These are phyloP conservation scores for Maudiozyma humilis DNA, from an alignment of 1,139 yeast species.

Conservation along the genomic window DNA sequence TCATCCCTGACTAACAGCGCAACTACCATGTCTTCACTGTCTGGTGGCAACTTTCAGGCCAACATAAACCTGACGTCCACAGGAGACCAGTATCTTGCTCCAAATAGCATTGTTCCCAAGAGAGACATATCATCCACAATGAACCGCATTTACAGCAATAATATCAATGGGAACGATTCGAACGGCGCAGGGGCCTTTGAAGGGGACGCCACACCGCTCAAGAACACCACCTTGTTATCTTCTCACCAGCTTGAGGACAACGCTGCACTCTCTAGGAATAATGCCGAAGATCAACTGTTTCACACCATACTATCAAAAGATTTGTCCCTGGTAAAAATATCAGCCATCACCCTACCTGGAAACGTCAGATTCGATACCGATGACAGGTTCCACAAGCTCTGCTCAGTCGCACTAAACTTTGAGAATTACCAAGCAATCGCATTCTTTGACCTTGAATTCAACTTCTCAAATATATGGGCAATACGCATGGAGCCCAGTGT, in stretches of 20 bases:
- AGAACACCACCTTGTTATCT: constrained; percentile 12
- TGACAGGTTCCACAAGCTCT: constrained; percentile 31
- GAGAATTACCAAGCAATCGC: constrained; percentile 55
- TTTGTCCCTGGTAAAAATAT: constrained; percentile 55
- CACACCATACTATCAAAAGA: constrained; percentile 40
- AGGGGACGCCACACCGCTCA: background rate
- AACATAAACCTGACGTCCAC: background rate
- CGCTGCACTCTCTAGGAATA: constrained; percentile 8
- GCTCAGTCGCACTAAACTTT: constrained; percentile 39
- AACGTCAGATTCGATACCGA: background rate
- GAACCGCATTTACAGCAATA: constrained; percentile 1
- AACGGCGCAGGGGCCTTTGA: background rate
- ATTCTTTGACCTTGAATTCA: constrained; percentile 32
- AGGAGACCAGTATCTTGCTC: background rate
- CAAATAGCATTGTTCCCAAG: constrained; percentile 7
- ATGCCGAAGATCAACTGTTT: constrained; percentile 7
- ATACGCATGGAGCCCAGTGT: constrained; percentile 35
- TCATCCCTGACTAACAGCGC: background rate
- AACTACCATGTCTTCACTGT: background rate
- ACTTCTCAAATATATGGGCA: constrained; percentile 43
- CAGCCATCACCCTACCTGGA: constrained; percentile 34
- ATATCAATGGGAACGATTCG: background rate
- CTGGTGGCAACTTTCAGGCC: background rate
- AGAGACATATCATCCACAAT: constrained; percentile 15
- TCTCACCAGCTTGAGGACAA: constrained; percentile 13